phyloP scores from a whole-genome alignment of 1,139 yeast species.

The Taphrina populina region DNA sequence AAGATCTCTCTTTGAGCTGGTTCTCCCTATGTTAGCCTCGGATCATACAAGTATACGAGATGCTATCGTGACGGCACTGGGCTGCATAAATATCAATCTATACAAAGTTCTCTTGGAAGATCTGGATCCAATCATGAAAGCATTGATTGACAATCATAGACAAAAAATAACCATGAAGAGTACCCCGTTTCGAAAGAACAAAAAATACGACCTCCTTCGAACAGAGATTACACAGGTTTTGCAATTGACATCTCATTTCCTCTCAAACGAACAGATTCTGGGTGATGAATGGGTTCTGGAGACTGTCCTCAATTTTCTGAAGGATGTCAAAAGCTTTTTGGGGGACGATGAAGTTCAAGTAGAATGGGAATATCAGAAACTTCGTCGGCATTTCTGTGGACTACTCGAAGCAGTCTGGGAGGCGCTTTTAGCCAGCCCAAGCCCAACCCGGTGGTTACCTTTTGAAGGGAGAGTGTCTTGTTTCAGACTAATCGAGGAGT shows the following conservation, averaged over 20 bases:
- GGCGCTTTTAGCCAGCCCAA: slow-evolving; percentile 50
- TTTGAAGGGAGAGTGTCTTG: slow-evolving; percentile 83
- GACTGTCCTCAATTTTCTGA: slow-evolving; percentile 63
- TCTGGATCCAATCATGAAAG: slow-evolving; percentile 57
- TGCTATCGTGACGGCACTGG: slow-evolving; percentile 80
- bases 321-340: slow-evolving; percentile 63
- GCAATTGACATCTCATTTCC: slow-evolving; percentile 66
- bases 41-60: slow-evolving; percentile 73
- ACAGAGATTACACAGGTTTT: slow-evolving; percentile 78
- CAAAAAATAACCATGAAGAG: slow-evolving; percentile 36
- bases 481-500: slow-evolving; percentile 77
- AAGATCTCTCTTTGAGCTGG: slow-evolving; percentile 82
- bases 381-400: slow-evolving; percentile 78
- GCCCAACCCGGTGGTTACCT: slow-evolving; percentile 63
- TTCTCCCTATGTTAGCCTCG: slow-evolving; percentile 72
- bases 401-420: slow-evolving; percentile 67
- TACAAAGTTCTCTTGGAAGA: slow-evolving; percentile 80
- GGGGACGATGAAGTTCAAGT: slow-evolving; percentile 60
- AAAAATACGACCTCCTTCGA: slow-evolving; percentile 57
- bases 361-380: slow-evolving; percentile 69
- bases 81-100: slow-evolving; percentile 86
- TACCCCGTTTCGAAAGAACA: slow-evolving; percentile 38
- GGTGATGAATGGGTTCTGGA: slow-evolving; percentile 69
- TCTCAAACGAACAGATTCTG: slow-evolving; percentile 54
- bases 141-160: slow-evolving; percentile 54